Evolutionary conservation across 441 rosid genomes (phyloP), one percentile per base, ranked within the genome.

Genomic region (Jatropha podagrica): DNA sequence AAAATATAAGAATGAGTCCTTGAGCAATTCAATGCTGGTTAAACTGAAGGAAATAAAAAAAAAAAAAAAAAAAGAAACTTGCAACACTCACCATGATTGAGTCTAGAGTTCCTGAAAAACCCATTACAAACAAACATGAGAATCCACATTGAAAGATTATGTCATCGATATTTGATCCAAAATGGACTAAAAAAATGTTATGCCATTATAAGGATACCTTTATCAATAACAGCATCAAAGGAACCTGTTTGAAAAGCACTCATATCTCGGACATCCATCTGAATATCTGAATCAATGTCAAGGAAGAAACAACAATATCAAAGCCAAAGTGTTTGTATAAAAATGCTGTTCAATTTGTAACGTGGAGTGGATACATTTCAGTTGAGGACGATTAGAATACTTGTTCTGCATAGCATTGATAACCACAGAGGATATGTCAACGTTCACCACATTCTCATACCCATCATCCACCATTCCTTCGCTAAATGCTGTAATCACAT

Each of bases 261-360:
- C 97, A 93, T 93, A 79, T 89, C 87, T 71, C 89, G 89, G 51
- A 86, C 98, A 85, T 92, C 98, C 94, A 93, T 88, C 78, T 74
- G 70, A 83, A 89, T 68, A 84, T 85, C 98, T 92, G 83, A 42
- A 72, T 38, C 65, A 72, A 13, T 7, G 77, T 67, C 74, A n/a
- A 76, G 54, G 73, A 72, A 66, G 52, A 23, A 55, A 46, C 38
- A n/a, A 26, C 3, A 27, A n/a, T 9, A 77, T 40, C 20, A 4
- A 42, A 20, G 18, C 49, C 4, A 0, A 65, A 32, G 7, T 52
- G 4, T 11, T 18, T 49, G 56, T 46, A 68, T 27, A 56, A 65
- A 59, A 58, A 18, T 23, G 8, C 42, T 12, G 58, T 49, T 15
- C 44, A 11, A 17, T 32, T 20, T 18, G 20, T 55, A 67, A 44